Evolutionary conservation across 2,329 filamentous ascomycete genomes (phyloP).

Genomic region (Keithomyces neogunnii): DNA sequence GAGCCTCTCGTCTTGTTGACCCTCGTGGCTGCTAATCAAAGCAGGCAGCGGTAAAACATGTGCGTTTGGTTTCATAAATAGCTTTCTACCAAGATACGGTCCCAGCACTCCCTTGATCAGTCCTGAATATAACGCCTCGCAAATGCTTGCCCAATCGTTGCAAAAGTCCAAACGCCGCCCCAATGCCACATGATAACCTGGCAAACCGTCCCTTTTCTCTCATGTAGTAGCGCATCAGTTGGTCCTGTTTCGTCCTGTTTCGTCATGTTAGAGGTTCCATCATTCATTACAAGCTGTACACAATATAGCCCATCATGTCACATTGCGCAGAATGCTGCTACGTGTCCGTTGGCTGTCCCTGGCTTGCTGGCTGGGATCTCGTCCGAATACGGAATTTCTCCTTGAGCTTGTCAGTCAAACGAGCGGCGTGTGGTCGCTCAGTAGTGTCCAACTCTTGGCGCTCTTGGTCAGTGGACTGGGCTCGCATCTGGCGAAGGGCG

Average conservation of each 20-base stretch:
- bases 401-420: constrained; percentile 39
- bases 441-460: constrained; percentile 18
- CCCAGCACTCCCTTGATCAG: not conserved
- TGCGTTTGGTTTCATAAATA: no score
- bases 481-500: constrained; percentile 39
- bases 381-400: constrained; percentile 46
- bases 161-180: no score
- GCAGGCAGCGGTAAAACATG: no score
- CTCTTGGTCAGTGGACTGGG: constrained; percentile 14
- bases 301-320: not conserved
- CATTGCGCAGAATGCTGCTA: no score
- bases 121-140: not conserved
- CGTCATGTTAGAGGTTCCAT: not conserved
- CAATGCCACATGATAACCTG: no score
- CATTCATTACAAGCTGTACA: not conserved
- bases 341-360: not conserved
- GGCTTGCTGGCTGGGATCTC: constrained; percentile 27
- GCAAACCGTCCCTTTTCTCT: no score
- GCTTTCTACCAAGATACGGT: no score
- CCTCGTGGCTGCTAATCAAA: no score
- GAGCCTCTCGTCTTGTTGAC: no score
- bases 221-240: no score
- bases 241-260: no score
- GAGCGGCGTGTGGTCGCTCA: constrained; percentile 32
- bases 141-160: not conserved